These are phyloP conservation scores for Botrytis galanthina DNA, from an alignment of 2,329 filamentous ascomycete species.

Conservation along the genomic window DNA sequence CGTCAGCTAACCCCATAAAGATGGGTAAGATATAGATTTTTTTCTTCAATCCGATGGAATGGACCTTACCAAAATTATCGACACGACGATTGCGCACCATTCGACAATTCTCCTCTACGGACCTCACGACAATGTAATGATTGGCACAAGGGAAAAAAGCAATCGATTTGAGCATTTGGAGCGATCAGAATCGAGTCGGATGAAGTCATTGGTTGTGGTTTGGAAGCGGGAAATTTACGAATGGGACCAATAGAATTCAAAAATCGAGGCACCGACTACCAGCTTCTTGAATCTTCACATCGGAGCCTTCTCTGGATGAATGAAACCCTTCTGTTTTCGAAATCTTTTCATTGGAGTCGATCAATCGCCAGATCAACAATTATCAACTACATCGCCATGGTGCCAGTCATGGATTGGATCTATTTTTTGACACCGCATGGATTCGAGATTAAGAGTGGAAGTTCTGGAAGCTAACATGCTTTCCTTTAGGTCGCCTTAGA, in stretches of 20 bases:
- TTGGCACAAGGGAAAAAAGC: neutral
- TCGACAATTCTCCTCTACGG: neutral
- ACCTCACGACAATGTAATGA: neutral
- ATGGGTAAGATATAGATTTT: slow-evolving; percentile 57
- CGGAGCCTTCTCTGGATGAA: neutral
- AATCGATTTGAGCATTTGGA: neutral
- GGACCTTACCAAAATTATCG: neutral
- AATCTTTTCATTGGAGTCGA: neutral
- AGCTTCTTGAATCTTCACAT: neutral
- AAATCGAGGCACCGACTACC: neutral
- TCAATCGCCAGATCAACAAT: neutral
- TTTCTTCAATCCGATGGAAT: slow-evolving; percentile 10
- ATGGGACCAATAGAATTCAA: neutral
- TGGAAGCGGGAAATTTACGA: neutral
- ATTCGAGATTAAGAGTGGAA: neutral
- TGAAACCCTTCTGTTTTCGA: neutral
- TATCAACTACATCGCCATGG: neutral
- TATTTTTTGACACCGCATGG: neutral
- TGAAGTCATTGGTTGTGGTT: neutral
- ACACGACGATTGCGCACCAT: slow-evolving; percentile 1
- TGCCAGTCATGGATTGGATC: neutral
- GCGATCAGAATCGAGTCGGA: neutral
- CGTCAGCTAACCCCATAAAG: slow-evolving; percentile 43
- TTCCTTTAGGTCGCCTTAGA: slow-evolving; percentile 83
- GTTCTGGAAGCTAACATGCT: slow-evolving; percentile 36